These are phyloP conservation scores for Colletotrichum cuscutae DNA, from an alignment of 2,329 filamentous ascomycete genomes.

Conservation along the genomic window DNA sequence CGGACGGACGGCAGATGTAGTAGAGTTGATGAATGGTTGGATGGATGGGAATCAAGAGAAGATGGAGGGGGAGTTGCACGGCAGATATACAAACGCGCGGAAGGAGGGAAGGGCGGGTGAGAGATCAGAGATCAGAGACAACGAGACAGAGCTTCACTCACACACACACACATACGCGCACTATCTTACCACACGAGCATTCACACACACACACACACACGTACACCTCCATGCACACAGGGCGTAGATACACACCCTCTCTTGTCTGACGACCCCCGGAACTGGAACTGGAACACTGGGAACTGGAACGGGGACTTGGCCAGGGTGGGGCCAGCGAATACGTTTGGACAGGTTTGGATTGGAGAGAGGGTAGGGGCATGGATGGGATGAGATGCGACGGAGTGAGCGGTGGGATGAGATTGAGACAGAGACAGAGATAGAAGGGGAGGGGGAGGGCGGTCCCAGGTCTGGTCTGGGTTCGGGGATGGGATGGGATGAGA, in stretches of 20 bases:
- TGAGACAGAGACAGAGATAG: not conserved
- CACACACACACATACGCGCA: not conserved
- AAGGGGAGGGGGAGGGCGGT: not conserved
- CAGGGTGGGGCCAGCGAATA: not conserved
- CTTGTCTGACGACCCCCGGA: constrained; percentile 4
- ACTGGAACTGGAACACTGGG: constrained; percentile 10
- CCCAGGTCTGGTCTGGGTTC: constrained; percentile 17
- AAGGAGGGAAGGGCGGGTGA: constrained; percentile 8
- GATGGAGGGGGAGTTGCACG: constrained; percentile 12
- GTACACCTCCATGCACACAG: not conserved
- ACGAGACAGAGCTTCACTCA: constrained; percentile 26
- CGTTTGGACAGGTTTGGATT: not conserved
- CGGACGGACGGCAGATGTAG: not conserved
- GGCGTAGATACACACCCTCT: constrained; percentile 2
- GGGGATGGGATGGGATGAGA: constrained; percentile 26
- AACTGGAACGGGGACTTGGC: not conserved
- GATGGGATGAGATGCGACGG: constrained; percentile 21
- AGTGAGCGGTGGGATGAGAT: not conserved
- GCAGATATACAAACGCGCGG: constrained; percentile 32
- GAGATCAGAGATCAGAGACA: constrained; percentile 16
- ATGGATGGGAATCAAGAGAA: not conserved
- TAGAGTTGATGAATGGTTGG: not conserved
- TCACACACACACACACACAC: constrained; percentile 3
- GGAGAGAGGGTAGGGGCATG: not conserved
- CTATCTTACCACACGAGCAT: constrained; percentile 6